A percentile compares a stretch with the other conserved stretches of the same genome.
Evolutionary conservation across 1,284 basidiomycete species (phyloP).

Genomic region (Phlebopus sp.): DNA sequence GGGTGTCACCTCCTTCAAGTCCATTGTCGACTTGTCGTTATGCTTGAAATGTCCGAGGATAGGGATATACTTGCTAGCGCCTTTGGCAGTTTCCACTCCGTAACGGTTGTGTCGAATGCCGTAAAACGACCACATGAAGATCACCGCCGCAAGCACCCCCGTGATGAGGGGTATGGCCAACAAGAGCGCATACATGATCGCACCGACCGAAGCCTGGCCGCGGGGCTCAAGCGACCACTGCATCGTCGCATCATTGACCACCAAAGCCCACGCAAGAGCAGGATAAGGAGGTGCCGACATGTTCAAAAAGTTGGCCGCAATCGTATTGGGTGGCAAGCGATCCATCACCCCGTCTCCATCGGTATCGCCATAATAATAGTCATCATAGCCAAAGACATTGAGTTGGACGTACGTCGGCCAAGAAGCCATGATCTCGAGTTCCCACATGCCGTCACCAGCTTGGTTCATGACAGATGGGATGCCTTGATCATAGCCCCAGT

Average conservation of each 20-base stretch:
- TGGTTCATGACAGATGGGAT: constrained; percentile 65
- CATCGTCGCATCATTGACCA: constrained; percentile 75
- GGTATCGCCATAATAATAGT: constrained; percentile 87
- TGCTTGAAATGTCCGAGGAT: constrained; percentile 55
- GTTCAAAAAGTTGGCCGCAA: constrained; percentile 84
- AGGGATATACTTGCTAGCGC: constrained; percentile 70
- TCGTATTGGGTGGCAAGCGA: constrained; percentile 84
- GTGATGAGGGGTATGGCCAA: constrained; percentile 82
- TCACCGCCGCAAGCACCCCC: constrained; percentile 72
- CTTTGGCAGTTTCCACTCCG: constrained; percentile 71
- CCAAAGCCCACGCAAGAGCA: constrained; percentile 81
- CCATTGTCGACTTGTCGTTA: constrained; percentile 63
- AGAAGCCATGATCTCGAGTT: constrained; percentile 78
- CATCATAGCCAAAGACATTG: constrained; percentile 85
- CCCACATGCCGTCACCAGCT: constrained; percentile 64
- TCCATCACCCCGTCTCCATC: constrained; percentile 87
- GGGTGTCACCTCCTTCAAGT: constrained; percentile 52
- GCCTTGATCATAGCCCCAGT: constrained; percentile 88
- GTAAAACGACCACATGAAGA: constrained; percentile 96
- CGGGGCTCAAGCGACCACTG: constrained; percentile 79
- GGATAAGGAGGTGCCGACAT: constrained; percentile 80
- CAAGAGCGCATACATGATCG: constrained; percentile 81
- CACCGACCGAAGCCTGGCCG: constrained; percentile 76
- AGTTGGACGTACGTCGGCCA: constrained; percentile 89
- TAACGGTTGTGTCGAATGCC: constrained; percentile 92